These are phyloP conservation scores for Evernia prunastri DNA, from an alignment of 495 filamentous ascomycete genomes.

Conservation along the genomic window DNA sequence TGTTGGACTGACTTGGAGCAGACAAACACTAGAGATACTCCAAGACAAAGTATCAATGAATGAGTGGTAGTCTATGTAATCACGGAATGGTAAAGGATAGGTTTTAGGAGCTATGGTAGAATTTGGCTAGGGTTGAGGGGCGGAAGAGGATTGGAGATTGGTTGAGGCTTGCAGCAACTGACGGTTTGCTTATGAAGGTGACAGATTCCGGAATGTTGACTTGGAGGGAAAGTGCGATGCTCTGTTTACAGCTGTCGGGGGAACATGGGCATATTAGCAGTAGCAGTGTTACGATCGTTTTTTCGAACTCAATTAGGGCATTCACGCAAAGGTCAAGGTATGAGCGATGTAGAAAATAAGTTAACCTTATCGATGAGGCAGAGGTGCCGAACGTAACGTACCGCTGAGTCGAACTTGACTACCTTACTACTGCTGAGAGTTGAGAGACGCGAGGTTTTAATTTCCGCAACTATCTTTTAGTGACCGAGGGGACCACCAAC, in stretches of 20 bases:
- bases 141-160: not conserved
- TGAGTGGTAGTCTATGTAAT: not conserved
- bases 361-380: no score
- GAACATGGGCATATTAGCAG: no score
- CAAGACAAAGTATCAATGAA: not conserved
- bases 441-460: no score
- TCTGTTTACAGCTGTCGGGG: not conserved
- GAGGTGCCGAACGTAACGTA: no score
- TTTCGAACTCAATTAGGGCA: no score
- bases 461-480: no score
- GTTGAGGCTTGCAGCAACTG: not conserved
- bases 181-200: not conserved
- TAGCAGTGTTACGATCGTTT: no score
- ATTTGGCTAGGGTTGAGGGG: not conserved
- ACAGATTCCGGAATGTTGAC: not conserved
- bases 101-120: not conserved
- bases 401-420: no score
- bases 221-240: not conserved
- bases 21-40: not conserved
- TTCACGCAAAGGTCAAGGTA: no score
- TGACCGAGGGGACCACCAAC: no score
- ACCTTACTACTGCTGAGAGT: no score
- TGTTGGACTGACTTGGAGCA: slow-evolving; percentile 32
- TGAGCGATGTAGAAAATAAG: no score
- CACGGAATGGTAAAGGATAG: not conserved